These are phyloP conservation scores for Angomonas desouzai DNA, from an alignment of 208 protist species.

Conservation along the genomic window DNA sequence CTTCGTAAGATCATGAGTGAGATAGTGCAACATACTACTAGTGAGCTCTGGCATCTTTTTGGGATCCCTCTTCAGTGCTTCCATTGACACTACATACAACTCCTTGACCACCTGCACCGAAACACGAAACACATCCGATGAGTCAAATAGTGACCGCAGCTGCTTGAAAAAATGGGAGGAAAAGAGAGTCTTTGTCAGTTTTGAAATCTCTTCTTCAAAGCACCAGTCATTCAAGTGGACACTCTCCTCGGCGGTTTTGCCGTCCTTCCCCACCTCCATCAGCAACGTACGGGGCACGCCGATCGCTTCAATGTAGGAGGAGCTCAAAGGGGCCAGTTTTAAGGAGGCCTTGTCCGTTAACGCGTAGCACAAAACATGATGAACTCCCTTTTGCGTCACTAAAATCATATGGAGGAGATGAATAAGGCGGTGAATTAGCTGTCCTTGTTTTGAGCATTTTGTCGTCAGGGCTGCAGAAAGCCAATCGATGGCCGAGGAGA, in stretches of 20 bases:
- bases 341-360: not conserved
- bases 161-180: constrained; percentile 1
- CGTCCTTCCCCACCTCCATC: not conserved
- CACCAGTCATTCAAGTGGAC: constrained; percentile 9
- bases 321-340: not conserved
- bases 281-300: not conserved
- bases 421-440: not conserved
- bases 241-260: not conserved
- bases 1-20: not conserved
- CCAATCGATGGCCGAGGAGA: not conserved
- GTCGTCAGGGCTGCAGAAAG: not conserved
- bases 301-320: not conserved
- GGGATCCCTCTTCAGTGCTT: not conserved
- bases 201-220: constrained; percentile 5
- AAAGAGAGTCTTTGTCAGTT: not conserved
- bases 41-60: not conserved
- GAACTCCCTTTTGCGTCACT: not conserved
- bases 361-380: not conserved
- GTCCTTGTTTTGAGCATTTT: too few relatives aligned
- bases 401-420: not conserved
- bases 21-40: not conserved
- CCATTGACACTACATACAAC: not conserved
- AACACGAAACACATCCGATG: not conserved
- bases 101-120: not conserved
- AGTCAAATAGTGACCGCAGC: not conserved